These are phyloP conservation scores for Colletotrichum neosansevieriae DNA, from an alignment of 2,329 filamentous ascomycete species.

Conservation along the genomic window DNA sequence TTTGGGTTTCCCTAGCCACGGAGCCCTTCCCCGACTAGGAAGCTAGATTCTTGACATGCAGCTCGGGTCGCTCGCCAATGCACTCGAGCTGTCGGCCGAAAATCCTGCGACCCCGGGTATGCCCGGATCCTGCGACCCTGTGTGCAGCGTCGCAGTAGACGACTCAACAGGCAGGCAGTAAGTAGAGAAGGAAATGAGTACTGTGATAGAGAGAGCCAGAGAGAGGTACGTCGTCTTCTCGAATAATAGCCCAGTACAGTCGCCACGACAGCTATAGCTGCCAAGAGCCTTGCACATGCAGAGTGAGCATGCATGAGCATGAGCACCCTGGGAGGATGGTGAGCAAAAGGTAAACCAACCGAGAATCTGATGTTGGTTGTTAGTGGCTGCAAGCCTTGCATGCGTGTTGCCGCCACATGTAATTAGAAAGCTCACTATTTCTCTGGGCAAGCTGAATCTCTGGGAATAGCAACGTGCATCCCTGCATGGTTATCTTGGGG, in stretches of 20 bases:
- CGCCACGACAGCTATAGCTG: constrained; percentile 10
- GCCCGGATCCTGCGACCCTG: constrained; percentile 9
- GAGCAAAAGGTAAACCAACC: not conserved
- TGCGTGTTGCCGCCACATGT: not conserved
- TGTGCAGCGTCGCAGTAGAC: not conserved
- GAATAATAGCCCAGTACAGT: constrained; percentile 4
- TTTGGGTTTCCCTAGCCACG: not conserved
- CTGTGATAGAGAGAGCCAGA: not conserved
- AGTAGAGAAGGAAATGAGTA: not conserved
- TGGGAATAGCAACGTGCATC: constrained; percentile 7
- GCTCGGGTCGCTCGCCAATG: not conserved
- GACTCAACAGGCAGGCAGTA: not conserved
- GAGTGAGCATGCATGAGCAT: not conserved
- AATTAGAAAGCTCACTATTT: not conserved
- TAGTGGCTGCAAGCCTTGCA: constrained; percentile 10
- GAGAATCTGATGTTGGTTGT: not conserved
- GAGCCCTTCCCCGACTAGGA: constrained; percentile 8
- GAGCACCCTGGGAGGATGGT: no score
- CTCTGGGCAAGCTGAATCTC: constrained; percentile 10
- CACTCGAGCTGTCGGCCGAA: constrained; percentile 22
- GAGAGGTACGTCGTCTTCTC: not conserved
- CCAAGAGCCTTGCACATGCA: constrained; percentile 31
- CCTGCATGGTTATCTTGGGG: constrained; percentile 11
- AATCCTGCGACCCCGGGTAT: constrained; percentile 22
- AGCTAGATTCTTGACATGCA: constrained; percentile 11